Evolutionary conservation across 495 filamentous ascomycete species (phyloP).

Genomic region (Podospora pseudocomata): DNA sequence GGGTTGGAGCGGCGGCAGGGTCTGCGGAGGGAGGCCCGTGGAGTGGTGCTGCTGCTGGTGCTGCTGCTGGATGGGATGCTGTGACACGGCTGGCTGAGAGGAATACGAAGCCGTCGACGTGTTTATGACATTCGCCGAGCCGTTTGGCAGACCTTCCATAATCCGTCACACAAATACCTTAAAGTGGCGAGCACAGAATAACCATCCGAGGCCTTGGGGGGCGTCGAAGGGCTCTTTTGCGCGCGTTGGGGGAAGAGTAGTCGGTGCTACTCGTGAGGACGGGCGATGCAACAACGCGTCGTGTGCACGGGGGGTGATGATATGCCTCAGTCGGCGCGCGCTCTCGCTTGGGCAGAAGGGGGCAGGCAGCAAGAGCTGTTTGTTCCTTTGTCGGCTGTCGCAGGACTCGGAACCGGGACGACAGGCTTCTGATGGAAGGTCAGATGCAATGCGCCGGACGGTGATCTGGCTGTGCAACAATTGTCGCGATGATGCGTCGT

Average conservation of each 20-base stretch:
- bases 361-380: background rate
- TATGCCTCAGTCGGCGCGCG: conserved; percentile 6
- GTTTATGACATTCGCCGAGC: conserved; percentile 39
- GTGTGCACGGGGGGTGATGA: conserved; percentile 4
- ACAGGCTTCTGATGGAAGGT: background rate
- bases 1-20: conserved; percentile 67
- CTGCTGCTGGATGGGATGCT: conserved; percentile 41
- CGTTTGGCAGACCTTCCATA: conserved; percentile 38
- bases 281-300: conserved; percentile 13
- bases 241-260: conserved; percentile 9
- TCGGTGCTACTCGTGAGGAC: conserved; percentile 1
- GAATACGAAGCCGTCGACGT: conserved; percentile 36
- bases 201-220: conserved; percentile 33
- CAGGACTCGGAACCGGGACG: background rate
- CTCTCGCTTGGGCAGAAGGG: no score
- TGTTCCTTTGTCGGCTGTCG: conserved; percentile 10
- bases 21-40: conserved; percentile 56
- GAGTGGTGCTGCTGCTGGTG: conserved; percentile 39
- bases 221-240: conserved; percentile 26
- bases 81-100: conserved; percentile 30
- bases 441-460: conserved; percentile 18
- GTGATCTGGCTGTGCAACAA: conserved; percentile 18
- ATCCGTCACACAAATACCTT: conserved; percentile 36
- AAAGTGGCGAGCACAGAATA: conserved; percentile 24
- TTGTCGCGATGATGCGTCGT: conserved; percentile 21